These are phyloP conservation scores for Diaporthe capsici DNA, from an alignment of 2,329 filamentous ascomycete species.

Conservation along the genomic window DNA sequence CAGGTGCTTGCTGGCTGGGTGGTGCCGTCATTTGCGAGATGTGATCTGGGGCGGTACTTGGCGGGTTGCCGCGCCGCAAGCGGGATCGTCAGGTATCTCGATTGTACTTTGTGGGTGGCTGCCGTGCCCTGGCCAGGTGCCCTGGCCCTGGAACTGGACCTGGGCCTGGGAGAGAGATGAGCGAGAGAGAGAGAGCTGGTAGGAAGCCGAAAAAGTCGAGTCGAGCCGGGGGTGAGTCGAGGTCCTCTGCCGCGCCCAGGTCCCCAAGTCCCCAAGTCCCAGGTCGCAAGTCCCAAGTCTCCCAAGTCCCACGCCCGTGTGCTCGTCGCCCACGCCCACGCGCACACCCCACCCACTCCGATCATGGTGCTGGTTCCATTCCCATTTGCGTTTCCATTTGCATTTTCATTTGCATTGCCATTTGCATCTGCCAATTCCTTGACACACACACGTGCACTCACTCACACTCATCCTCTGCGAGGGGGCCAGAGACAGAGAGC, in stretches of 20 bases:
- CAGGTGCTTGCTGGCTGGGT: not conserved
- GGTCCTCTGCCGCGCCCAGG: constrained; percentile 12
- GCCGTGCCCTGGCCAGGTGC: not conserved
- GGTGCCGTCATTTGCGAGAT: constrained; percentile 37
- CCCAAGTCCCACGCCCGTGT: constrained; percentile 9
- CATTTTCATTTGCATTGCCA: constrained; percentile 33
- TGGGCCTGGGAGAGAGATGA: not conserved
- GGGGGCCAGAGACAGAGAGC: not conserved
- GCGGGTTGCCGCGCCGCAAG: constrained; percentile 10
- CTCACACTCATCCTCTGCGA: not conserved
- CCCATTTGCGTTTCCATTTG: constrained; percentile 32
- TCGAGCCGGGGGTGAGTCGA: constrained; percentile 27
- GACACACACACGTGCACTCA: constrained; percentile 5
- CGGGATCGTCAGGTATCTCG: constrained; percentile 9
- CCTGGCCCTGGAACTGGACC: constrained; percentile 27
- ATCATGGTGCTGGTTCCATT: constrained; percentile 29
- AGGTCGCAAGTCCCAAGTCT: not conserved
- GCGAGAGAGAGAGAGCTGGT: not conserved
- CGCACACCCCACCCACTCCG: constrained; percentile 26
- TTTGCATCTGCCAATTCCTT: constrained; percentile 34
- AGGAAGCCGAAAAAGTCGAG: constrained; percentile 26
- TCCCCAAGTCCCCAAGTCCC: not conserved
- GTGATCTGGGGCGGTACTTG: constrained; percentile 37
- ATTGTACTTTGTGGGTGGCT: constrained; percentile 28
- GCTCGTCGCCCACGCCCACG: not conserved